A percentile compares a stretch with the other conserved stretches of the same genome.
Conservation (phyloP, 768 basidiomycete species). For the Tulasnella sp. region DNA sequence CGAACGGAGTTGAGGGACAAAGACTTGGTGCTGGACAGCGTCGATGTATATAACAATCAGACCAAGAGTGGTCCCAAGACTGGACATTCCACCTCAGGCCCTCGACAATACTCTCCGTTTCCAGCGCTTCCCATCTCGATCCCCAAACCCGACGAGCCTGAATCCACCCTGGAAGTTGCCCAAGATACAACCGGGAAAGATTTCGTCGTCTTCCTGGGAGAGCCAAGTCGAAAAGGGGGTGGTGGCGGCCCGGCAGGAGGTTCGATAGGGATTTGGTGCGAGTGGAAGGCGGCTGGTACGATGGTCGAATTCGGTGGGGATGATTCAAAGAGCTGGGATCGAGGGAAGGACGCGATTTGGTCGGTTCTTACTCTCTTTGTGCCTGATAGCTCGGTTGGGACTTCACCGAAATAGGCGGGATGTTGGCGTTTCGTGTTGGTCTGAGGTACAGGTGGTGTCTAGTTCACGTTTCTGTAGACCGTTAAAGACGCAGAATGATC, state of each 20-base stretch:
- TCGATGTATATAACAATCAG: no score
- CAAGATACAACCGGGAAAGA: conserved; percentile 65
- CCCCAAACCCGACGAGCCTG: background rate
- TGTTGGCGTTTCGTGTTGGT: background rate
- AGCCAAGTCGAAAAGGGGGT: conserved; percentile 88
- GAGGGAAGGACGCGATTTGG: conserved; percentile 78
- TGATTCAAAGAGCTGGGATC: conserved; percentile 78
- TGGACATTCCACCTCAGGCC: conserved; percentile 33
- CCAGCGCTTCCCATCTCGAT: conserved; percentile 49
- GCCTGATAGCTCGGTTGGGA: background rate
- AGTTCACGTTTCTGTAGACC: no score
- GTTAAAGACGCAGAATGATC: background rate
- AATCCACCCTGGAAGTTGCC: conserved; percentile 41
- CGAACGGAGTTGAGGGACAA: no score
- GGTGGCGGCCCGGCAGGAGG: conserved; percentile 78
- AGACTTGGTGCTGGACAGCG: no score
- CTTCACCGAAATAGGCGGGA: background rate
- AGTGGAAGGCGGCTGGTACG: conserved; percentile 76
- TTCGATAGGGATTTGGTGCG: conserved; percentile 89
- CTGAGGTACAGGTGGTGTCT: no score
- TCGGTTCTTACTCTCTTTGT: conserved; percentile 59
- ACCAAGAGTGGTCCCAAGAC: no score
- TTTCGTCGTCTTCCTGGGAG: conserved; percentile 69
- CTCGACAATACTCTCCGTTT: conserved; percentile 50
- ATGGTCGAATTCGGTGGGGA: conserved; percentile 85